Evolutionary conservation across 2,329 filamentous ascomycete genomes (phyloP), one percentile per base, ranked within the genome.

Genomic region (Neopestalotiopsis sp.): DNA sequence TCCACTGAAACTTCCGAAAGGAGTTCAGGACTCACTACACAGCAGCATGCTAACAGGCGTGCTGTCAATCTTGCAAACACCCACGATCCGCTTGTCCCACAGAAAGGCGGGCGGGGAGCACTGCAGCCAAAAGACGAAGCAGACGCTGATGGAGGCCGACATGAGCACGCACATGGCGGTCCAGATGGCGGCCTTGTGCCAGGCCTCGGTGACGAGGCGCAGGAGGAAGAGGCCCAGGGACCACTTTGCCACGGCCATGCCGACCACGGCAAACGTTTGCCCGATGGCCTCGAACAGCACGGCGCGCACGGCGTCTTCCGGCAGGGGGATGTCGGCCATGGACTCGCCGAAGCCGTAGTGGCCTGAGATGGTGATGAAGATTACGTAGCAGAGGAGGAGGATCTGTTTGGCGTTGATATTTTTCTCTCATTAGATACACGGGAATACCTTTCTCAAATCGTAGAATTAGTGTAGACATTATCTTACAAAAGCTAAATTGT

Each of bases 181-280:
- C 70, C 68, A 71, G 12, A 71, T 68, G 14, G 42, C 34, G 14
- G 60, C 57, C 60, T 67, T 67, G 67, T 71, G 70, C 70, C 70
- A 71, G 13, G 61, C 1, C 14, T 38, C 52, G 40, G 38, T 61
- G 10, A 68, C 67, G n/a, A 71, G 56, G 12, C 69, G 69, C 20
- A 71, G 45, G 3, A 70, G 45, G 58, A 71, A 71, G 1, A 71
- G 57, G 1, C 69, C 70, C 12, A 71, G 60, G 14, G 70, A 70
- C n/a, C 60, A 67, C 56, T 71, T 71, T 2, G 69, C 69, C 12
- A 68, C 60, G 7, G 62, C 59, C 65, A 69, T 69, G 14, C 65
- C 68, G 34, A 71, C 40, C 24, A 69, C 64, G 32, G 66, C 57
- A 32, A 68, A 67, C 6, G 68, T 59, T 52, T 69, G 68, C n/a